Conservation (phyloP, 2,329 filamentous ascomycete genomes). For the Fusarium paranaense region DNA sequence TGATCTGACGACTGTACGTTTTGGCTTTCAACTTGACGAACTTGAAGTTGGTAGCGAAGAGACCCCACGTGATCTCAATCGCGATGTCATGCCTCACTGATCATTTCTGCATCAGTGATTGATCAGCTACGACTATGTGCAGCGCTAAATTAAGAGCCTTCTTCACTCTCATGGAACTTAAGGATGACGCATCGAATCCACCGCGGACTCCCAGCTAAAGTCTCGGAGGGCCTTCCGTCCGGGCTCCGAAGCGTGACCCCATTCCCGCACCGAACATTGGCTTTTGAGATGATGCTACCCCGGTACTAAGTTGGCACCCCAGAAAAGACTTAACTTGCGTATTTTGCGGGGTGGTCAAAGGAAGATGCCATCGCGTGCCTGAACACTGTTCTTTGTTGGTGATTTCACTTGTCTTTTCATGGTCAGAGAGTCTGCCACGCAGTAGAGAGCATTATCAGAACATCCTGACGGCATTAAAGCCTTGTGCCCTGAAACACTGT, state of each 20-base stretch:
- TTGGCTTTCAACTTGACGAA: background rate
- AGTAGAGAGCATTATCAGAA: background rate
- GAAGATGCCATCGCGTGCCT: background rate
- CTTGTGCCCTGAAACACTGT: background rate
- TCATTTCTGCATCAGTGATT: background rate
- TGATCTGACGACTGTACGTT: background rate
- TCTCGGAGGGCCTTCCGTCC: background rate
- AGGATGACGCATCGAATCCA: background rate
- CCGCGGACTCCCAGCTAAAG: background rate
- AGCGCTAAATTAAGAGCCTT: background rate
- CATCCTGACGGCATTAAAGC: background rate
- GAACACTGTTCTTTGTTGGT: background rate
- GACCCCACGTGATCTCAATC: background rate
- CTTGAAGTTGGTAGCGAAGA: background rate
- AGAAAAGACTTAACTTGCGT: background rate
- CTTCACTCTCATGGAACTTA: background rate
- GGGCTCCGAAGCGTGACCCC: background rate
- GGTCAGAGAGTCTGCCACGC: background rate
- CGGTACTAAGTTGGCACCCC: background rate
- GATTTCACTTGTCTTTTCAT: background rate
- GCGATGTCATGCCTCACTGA: background rate
- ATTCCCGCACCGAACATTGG: background rate
- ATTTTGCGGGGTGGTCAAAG: background rate
- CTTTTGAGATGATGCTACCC: background rate
- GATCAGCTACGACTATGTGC: background rate